Percentiles rank a stretch among this genome's conserved stretches.
phyloP scores from a whole-genome alignment of 2,329 filamentous ascomycete species.

The Celoporthe dispersa region DNA sequence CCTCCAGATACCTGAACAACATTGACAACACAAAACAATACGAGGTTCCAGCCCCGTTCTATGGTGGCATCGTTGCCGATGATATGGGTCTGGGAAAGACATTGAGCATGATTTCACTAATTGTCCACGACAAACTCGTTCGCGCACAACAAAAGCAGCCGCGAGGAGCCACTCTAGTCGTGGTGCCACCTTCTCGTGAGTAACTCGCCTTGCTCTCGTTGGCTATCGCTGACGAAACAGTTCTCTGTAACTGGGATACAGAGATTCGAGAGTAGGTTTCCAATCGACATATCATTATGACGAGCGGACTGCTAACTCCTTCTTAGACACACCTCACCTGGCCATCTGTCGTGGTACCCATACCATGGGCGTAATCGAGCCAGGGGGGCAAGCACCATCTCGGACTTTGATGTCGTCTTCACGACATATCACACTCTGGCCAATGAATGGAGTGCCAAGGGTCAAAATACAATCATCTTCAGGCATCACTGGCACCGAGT shows the following conservation, averaged over 20 bases:
- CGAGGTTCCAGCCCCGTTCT: neutral
- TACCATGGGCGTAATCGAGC: neutral
- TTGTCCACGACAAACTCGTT: neutral
- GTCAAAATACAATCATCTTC: neutral
- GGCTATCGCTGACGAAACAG: neutral
- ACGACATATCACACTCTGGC: neutral
- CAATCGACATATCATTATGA: neutral
- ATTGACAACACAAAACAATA: neutral
- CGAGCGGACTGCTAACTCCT: neutral
- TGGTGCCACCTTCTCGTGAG: neutral
- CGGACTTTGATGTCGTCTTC: neutral
- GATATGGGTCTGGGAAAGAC: neutral
- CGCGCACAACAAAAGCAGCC: neutral
- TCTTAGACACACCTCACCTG: neutral
- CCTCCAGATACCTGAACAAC: neutral
- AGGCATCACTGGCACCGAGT: neutral
- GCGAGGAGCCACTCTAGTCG: neutral
- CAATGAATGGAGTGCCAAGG: neutral
- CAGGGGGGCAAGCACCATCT: neutral
- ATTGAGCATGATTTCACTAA: neutral
- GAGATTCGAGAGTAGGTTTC: neutral
- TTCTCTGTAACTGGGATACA: neutral
- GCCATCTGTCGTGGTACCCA: neutral
- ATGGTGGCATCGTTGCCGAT: neutral
- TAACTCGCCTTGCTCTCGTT: neutral